Base-by-base conservation (phyloP, 129 eudicot genomes). In the Ambrosia artemisiifolia region DNA sequence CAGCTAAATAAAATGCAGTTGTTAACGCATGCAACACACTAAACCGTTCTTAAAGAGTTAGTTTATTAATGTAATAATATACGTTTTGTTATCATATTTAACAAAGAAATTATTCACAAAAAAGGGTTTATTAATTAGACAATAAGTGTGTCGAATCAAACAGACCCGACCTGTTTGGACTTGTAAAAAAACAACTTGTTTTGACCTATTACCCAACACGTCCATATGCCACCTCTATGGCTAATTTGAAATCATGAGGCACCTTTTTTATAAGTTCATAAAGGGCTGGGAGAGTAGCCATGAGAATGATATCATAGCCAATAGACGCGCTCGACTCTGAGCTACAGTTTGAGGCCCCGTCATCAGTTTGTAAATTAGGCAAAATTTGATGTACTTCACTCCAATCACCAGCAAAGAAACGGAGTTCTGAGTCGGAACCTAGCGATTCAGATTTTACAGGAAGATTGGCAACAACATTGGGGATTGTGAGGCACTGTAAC, bases 351-450 rank as follows among this genome's bases (percentile, higher is more conserved):
- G 12, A 53, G 30, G 57, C 70, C 34, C 34, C 20, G 5, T 70
- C 79, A 57, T 66, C 82, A 0, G 43, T 65, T 65, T 40, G 56
- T 57, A 54, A 57, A 48, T 70, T 28, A 69, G 95, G 85, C 18
- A 88, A 82, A 28, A 92, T 57, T 40, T 54, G 78, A 74, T 89
- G 85, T 33, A 89, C 78, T 66, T 87, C 87, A 50, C 85, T 83
- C 98, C 98, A 89, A 76, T 93, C 98, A 33, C 98, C 96, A n/a
- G 98, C 87, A 79, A 89, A 89, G 74, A 72, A 87, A 19, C 92
- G 95, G 67, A 82, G 78, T 69, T 89, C 81, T 16, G 81, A 65
- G 35, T 51, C 49, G 34, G 33, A 40, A 69, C 56, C 32, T 11
- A 0, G 11, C 16, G 77, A 78, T 14, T 61, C 48, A 51, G 77